Conservation (phyloP, 179 eudicot genomes). For the Camellia oleifera region DNA sequence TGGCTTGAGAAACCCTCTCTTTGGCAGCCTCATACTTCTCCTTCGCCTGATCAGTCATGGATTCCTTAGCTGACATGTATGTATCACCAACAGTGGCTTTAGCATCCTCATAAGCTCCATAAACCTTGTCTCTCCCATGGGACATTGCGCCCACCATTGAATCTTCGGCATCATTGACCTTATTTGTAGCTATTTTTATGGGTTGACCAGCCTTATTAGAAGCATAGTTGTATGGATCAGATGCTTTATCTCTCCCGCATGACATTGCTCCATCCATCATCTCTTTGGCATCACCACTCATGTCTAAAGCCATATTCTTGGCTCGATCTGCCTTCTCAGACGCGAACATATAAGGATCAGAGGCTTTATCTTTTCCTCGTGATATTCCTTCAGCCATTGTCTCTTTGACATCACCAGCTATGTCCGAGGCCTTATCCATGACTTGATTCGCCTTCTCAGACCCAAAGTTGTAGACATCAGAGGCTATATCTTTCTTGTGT, state of each 20-base stretch:
- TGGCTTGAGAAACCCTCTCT: conserved; percentile 27
- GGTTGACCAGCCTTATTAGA: conserved; percentile 20
- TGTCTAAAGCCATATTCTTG: conserved; percentile 15
- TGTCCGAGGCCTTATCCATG: neutral
- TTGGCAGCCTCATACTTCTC: conserved; percentile 33
- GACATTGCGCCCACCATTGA: neutral
- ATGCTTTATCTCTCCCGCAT: conserved; percentile 19
- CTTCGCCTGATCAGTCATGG: conserved; percentile 21
- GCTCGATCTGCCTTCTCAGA: conserved; percentile 23
- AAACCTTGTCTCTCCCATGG: conserved; percentile 17
- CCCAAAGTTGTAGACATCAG: conserved; percentile 13
- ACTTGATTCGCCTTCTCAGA: conserved; percentile 21
- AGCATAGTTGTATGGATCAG: conserved; percentile 16
- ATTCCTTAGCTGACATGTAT: conserved; percentile 23
- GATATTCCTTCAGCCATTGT: neutral
- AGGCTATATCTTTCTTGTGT: conserved; percentile 19
- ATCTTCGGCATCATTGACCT: conserved; percentile 6
- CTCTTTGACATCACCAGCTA: conserved; percentile 13
- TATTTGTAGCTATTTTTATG: conserved; percentile 11
- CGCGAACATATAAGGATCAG: neutral
- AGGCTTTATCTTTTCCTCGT: conserved; percentile 19
- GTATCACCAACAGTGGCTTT: conserved; percentile 17
- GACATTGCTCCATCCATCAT: neutral
- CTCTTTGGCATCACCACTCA: conserved; percentile 9
- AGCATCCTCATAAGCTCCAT: conserved; percentile 9